phyloP scores from a whole-genome alignment of 2,329 filamentous ascomycete genomes.

The Tolypocladium ophioglossoides region DNA sequence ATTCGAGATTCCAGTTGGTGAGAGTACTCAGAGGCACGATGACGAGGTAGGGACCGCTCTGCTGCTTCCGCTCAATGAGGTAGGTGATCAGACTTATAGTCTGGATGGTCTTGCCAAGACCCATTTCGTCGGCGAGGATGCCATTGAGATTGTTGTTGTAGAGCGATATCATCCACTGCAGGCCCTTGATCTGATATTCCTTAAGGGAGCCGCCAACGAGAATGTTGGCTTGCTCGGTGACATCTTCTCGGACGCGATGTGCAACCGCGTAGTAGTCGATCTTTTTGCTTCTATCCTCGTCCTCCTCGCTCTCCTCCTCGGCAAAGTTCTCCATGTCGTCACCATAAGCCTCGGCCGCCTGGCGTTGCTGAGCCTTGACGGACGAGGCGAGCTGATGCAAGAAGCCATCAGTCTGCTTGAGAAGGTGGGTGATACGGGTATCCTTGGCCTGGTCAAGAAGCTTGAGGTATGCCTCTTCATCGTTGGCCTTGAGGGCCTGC shows the following conservation, averaged over 20 bases:
- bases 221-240: slow-evolving; percentile 71
- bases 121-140: slow-evolving; percentile 98
- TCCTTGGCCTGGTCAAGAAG: slow-evolving; percentile 97
- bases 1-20: slow-evolving; percentile 97
- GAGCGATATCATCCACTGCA: slow-evolving; percentile 99
- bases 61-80: slow-evolving; percentile 89
- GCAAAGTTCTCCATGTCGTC: slow-evolving; percentile 41
- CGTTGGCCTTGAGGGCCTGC: slow-evolving; percentile 95
- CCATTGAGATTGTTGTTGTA: slow-evolving; percentile 99
- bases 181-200: slow-evolving; percentile 95
- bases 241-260: slow-evolving; percentile 88
- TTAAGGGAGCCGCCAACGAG: slow-evolving; percentile 89
- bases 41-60: slow-evolving; percentile 86
- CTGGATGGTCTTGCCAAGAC: slow-evolving; percentile 98
- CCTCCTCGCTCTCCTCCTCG: slow-evolving; percentile 58
- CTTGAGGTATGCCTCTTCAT: slow-evolving; percentile 97
- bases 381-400: slow-evolving; percentile 89
- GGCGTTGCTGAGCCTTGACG: slow-evolving; percentile 87
- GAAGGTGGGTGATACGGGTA: slow-evolving; percentile 94
- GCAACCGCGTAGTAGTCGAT: slow-evolving; percentile 99
- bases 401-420: slow-evolving; percentile 96
- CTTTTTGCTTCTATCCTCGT: slow-evolving; percentile 64
- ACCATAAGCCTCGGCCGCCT: slow-evolving; percentile 68
- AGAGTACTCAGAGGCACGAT: slow-evolving; percentile 95
- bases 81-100: slow-evolving; percentile 97